These are phyloP conservation scores for Naganishia onofrii DNA, from an alignment of 768 basidiomycete genomes.

Conservation along the genomic window DNA sequence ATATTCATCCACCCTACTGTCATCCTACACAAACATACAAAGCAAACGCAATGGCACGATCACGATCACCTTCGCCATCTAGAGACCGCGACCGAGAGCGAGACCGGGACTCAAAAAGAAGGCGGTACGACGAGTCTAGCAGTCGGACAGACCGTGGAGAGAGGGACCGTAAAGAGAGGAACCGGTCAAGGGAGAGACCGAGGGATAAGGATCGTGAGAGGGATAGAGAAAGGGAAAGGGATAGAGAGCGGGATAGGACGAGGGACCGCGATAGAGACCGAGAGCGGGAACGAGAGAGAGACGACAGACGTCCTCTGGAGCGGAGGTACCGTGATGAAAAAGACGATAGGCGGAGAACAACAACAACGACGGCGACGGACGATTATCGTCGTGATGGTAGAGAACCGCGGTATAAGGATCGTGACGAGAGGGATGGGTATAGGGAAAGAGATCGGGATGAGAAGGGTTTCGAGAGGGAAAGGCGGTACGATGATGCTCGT, in stretches of 20 bases:
- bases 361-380: background rate
- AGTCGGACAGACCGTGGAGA: background rate
- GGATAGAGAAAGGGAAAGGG: background rate
- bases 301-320: conserved; percentile 4
- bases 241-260: background rate
- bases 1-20: too few species aligned
- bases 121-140: conserved; percentile 18
- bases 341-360: conserved; percentile 5
- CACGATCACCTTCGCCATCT: conserved; percentile 14
- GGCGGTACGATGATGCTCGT: background rate
- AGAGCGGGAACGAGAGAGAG: conserved; percentile 13
- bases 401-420: conserved; percentile 1
- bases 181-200: conserved; percentile 3
- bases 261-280: conserved; percentile 4
- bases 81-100: too few species aligned
- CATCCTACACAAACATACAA: conserved; percentile 7
- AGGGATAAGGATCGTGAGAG: conserved; percentile 13
- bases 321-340: conserved; percentile 18
- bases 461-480: background rate
- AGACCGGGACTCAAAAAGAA: conserved; percentile 12
- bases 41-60: conserved; percentile 22
- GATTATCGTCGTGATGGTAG: conserved; percentile 16
- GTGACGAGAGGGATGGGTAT: background rate
- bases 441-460: conserved; percentile 4
- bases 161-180: background rate